Percentiles rank a stretch among this genome's conserved stretches.
These are phyloP conservation scores for Petrea volubilis DNA, from an alignment of 257 asterid genomes.

Conservation along the genomic window DNA sequence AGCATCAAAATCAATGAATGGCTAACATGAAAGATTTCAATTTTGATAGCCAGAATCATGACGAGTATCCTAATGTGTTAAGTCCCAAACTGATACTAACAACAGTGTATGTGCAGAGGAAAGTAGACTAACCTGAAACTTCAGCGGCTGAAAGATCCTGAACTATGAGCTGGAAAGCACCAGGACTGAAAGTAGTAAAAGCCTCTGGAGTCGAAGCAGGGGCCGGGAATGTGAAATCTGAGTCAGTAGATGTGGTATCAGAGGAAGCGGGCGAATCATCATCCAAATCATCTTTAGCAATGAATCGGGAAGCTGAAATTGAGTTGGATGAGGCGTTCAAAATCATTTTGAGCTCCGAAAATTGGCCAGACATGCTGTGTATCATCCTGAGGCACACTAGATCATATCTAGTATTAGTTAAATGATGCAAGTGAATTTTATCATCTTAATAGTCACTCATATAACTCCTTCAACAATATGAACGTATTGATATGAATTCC, in stretches of 20 bases:
- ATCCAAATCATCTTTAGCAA: conserved; percentile 52
- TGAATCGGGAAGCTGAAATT: conserved; percentile 64
- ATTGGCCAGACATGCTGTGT: conserved; percentile 97
- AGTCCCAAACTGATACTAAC: conserved; percentile 28
- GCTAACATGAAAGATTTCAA: conserved; percentile 19
- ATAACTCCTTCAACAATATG: conserved; percentile 29
- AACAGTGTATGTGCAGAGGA: conserved; percentile 30
- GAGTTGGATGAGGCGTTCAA: conserved; percentile 69
- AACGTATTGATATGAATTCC: conserved; percentile 11
- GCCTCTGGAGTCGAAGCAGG: conserved; percentile 71
- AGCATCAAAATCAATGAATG: conserved; percentile 30
- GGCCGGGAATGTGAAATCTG: conserved; percentile 93
- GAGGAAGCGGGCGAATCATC: conserved; percentile 74
- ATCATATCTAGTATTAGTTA: conserved; percentile 45
- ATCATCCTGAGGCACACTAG: conserved; percentile 99
- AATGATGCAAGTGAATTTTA: conserved; percentile 33
- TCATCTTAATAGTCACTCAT: conserved; percentile 14
- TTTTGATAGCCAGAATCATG: conserved; percentile 12
- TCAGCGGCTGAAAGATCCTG: conserved; percentile 92
- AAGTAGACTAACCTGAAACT: conserved; percentile 78
- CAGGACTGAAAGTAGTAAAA: conserved; percentile 63
- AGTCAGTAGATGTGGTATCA: conserved; percentile 73
- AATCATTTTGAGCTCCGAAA: conserved; percentile 95
- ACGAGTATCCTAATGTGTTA: conserved; percentile 27
- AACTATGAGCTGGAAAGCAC: conserved; percentile 87